phyloP scores from a whole-genome alignment of 208 protist species.

The Phytomonas francai region DNA sequence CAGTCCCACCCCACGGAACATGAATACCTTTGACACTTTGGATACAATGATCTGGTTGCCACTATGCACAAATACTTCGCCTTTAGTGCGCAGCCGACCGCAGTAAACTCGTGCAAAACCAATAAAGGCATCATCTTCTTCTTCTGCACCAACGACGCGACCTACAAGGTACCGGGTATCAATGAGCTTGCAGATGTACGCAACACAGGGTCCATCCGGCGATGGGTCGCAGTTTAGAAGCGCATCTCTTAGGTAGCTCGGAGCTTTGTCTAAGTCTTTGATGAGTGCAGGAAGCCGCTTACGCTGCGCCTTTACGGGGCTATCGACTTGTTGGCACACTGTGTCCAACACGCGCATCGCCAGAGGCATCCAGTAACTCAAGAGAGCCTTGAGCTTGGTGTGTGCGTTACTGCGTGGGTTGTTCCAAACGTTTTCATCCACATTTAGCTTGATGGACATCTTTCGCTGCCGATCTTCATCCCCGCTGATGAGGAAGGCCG shows the following conservation, averaged over 20 bases:
- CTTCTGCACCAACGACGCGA: slow-evolving; percentile 21
- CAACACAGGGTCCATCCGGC: slow-evolving; percentile 64
- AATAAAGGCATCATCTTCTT: slow-evolving; percentile 86
- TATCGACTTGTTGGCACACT: slow-evolving; percentile 81
- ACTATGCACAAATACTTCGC: slow-evolving; percentile 85
- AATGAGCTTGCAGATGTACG: slow-evolving; percentile 83
- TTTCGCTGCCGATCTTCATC: slow-evolving; percentile 76
- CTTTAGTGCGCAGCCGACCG: slow-evolving; percentile 88
- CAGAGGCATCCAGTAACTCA: slow-evolving; percentile 93
- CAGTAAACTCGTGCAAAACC: slow-evolving; percentile 95
- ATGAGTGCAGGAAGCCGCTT: slow-evolving; percentile 62
- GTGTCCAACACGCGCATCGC: slow-evolving; percentile 83
- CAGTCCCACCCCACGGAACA: slow-evolving; percentile 93
- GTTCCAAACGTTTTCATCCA: slow-evolving; percentile 70
- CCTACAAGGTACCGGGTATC: slow-evolving; percentile 83
- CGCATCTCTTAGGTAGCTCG: slow-evolving; percentile 27
- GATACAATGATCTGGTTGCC: slow-evolving; percentile 38
- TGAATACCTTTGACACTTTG: slow-evolving; percentile 58
- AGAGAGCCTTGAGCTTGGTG: slow-evolving; percentile 75
- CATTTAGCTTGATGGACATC: slow-evolving; percentile 53
- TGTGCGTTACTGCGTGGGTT: slow-evolving; percentile 51
- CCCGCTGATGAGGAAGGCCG: slow-evolving; percentile 58
- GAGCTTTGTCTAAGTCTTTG: slow-evolving; percentile 33
- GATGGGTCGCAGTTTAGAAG: slow-evolving; percentile 49
- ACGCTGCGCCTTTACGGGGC: slow-evolving; percentile 80